Evolutionary conservation across 208 protist species (phyloP).

Genomic region (Crithidia fasciculata): DNA sequence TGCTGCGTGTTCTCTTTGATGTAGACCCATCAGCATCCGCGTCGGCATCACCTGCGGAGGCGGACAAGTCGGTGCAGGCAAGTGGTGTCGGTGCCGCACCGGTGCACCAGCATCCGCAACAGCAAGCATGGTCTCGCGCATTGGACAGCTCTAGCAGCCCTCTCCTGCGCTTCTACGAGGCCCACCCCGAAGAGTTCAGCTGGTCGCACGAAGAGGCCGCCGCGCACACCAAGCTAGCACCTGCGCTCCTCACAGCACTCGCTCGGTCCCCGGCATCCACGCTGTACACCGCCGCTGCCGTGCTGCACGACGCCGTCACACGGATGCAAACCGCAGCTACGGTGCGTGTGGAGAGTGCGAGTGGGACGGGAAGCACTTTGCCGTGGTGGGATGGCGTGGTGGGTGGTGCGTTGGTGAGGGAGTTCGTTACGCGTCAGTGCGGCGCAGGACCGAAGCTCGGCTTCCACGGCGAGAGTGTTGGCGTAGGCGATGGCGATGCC

Average conservation of each 20-base stretch:
- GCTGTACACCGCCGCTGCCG: constrained; percentile 51
- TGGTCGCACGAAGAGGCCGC: neutral
- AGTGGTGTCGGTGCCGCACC: too few relatives aligned
- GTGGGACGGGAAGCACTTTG: neutral
- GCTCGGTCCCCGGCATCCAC: constrained; percentile 30
- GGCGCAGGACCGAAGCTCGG: neutral
- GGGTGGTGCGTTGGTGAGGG: constrained; percentile 13
- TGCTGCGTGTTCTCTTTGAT: constrained; percentile 26
- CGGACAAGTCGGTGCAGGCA: too few relatives aligned
- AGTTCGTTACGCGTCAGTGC: constrained; percentile 23
- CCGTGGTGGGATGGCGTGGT: constrained; percentile 6
- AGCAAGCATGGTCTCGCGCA: neutral
- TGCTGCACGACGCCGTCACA: constrained; percentile 64
- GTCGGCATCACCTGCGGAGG: neutral
- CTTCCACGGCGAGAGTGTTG: neutral
- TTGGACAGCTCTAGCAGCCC: constrained; percentile 6
- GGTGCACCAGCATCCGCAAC: neutral
- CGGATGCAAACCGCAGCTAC: constrained; percentile 25
- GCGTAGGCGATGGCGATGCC: neutral
- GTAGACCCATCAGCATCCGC: neutral
- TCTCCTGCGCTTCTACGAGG: constrained; percentile 20
- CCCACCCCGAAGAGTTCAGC: constrained; percentile 6
- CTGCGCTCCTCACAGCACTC: constrained; percentile 14
- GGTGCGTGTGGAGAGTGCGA: neutral
- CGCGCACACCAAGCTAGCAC: neutral